Evolutionary conservation across 352 stramenopile genomes (phyloP).

Genomic region (Globisporangium echinulatum): DNA sequence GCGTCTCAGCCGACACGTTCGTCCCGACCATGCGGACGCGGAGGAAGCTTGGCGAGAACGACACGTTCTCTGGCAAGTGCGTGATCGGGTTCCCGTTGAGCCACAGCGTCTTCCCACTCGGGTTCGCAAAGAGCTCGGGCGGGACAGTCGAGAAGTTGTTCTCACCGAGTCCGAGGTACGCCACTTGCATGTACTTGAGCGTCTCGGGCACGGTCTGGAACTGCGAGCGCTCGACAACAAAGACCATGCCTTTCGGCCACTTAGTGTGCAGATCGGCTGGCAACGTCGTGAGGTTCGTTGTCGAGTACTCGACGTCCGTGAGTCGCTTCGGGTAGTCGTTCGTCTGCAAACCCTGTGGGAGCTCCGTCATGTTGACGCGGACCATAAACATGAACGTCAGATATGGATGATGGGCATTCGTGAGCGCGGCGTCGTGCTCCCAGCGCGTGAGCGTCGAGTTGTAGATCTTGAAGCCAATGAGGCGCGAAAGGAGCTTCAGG

Average conservation of each 20-base stretch:
- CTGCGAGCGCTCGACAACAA: conserved; percentile 3
- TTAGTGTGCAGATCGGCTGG: conserved; percentile 8
- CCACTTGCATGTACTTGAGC: conserved; percentile 6
- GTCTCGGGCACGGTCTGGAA: conserved; percentile 2
- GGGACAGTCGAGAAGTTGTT: conserved; percentile 10
- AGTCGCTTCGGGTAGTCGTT: conserved; percentile 14
- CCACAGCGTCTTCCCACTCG: conserved; percentile 7
- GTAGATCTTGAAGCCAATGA: conserved; percentile 18
- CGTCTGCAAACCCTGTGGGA: conserved; percentile 10
- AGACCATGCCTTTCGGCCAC: conserved; percentile 8
- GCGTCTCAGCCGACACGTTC: conserved; percentile 2
- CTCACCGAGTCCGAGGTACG: conserved; percentile 3
- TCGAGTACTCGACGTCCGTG: conserved; percentile 9
- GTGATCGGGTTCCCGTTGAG: conserved; percentile 14
- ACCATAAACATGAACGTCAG: conserved; percentile 11
- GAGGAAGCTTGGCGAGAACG: neutral
- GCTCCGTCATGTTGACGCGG: conserved; percentile 8
- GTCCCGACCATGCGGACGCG: conserved; percentile 3
- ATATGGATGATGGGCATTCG: conserved; percentile 3
- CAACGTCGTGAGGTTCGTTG: conserved; percentile 8
- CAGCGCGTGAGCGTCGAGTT: conserved; percentile 18
- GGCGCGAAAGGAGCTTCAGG: neutral
- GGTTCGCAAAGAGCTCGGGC: conserved; percentile 2
- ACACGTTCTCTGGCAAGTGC: neutral
- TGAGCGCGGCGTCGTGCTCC: conserved; percentile 14